A percentile compares a stretch with the other conserved stretches of the same genome.
phyloP scores from a whole-genome alignment of 2,329 filamentous ascomycete species.

The Aspergillus nomiae region DNA sequence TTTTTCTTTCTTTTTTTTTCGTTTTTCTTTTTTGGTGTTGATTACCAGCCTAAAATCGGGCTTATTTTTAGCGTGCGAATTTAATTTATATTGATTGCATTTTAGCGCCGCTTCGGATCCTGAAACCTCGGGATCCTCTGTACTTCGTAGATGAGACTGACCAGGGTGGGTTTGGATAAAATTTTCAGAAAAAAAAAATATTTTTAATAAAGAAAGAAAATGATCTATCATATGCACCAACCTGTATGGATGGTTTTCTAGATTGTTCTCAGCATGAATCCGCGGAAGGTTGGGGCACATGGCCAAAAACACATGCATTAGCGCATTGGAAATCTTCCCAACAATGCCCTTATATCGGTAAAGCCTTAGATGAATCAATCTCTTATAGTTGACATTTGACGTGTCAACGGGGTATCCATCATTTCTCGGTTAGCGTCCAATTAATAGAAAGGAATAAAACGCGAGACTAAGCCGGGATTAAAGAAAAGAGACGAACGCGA shows the following conservation, averaged over 20 bases:
- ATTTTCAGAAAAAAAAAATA: neutral
- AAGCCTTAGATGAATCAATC: neutral
- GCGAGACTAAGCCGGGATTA: neutral
- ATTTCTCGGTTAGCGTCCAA: neutral
- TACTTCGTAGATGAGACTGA: neutral
- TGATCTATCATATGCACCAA: neutral
- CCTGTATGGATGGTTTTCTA: neutral
- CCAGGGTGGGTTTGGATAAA: neutral
- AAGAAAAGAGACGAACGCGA: neutral
- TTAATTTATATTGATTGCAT: neutral
- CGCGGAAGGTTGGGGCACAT: neutral
- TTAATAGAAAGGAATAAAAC: neutral
- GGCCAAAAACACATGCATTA: constrained; percentile 1
- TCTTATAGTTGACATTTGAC: neutral
- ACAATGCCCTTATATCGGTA: neutral
- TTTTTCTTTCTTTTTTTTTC: constrained; percentile 9
- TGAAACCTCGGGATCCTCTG: neutral
- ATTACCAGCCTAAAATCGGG: neutral
- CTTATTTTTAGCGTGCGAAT: neutral
- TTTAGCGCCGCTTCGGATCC: neutral
- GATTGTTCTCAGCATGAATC: constrained; percentile 2
- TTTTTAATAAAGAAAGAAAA: neutral
- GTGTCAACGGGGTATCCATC: neutral
- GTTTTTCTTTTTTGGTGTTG: constrained; percentile 11
- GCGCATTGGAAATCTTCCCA: neutral